phyloP scores from a whole-genome alignment of 306 rosid genomes.

The Gynostemma pentaphyllum region DNA sequence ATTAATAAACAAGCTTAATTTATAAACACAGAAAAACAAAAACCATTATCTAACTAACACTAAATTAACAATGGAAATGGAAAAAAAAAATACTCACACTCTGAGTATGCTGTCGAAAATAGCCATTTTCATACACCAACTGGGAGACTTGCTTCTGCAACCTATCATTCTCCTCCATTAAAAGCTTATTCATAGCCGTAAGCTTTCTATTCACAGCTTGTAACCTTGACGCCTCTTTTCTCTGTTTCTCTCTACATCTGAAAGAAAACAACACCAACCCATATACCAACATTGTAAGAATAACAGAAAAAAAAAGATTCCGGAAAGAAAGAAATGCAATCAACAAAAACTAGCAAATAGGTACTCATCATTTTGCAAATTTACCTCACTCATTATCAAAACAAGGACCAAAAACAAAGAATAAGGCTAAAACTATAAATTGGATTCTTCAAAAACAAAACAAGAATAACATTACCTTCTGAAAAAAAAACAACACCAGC shows the following conservation, averaged over 20 bases:
- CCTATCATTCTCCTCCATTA: constrained; percentile 98
- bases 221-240: constrained; percentile 80
- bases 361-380: neutral
- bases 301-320: neutral
- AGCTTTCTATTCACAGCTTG: constrained; percentile 91
- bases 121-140: constrained; percentile 88
- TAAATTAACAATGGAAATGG: too few relatives aligned
- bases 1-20: too few relatives aligned
- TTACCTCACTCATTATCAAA: neutral
- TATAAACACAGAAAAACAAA: too few relatives aligned
- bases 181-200: constrained; percentile 91
- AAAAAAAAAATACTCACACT: constrained; percentile 29
- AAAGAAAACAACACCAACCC: constrained; percentile 14
- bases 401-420: neutral
- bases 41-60: too few relatives aligned
- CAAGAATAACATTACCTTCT: neutral
- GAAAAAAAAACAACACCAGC: constrained; percentile 10
- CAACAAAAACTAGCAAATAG: neutral
- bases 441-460: neutral
- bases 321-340: neutral
- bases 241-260: constrained; percentile 97
- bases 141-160: constrained; percentile 98
- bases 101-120: constrained; percentile 85
- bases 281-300: constrained; percentile 5
- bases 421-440: too few relatives aligned